These are phyloP conservation scores for Fusarium buharicum DNA, from an alignment of 2,329 filamentous ascomycete genomes.

Conservation along the genomic window DNA sequence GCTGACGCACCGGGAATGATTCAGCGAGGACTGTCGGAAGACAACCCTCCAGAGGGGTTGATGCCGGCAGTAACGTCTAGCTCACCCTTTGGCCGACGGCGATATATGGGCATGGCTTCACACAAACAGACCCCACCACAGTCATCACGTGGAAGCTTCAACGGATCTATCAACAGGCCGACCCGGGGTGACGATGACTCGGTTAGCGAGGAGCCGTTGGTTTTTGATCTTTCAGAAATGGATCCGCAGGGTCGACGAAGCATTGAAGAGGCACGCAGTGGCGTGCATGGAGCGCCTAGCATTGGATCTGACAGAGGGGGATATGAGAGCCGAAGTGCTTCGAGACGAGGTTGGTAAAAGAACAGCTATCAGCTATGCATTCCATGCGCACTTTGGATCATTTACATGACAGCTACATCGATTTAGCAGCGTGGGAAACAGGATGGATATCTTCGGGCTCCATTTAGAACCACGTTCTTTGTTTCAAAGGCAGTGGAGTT, in stretches of 20 bases:
- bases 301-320: conserved; percentile 52
- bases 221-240: conserved; percentile 80
- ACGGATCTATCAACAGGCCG: conserved; percentile 53
- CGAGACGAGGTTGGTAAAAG: conserved; percentile 52
- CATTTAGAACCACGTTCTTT: conserved; percentile 21
- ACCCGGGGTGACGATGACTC: conserved; percentile 60
- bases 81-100: conserved; percentile 59
- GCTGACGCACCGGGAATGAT: conserved; percentile 54
- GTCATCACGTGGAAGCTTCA: conserved; percentile 59
- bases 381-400: conserved; percentile 18
- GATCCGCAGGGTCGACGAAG: conserved; percentile 68
- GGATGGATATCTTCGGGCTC: conserved; percentile 4
- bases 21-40: conserved; percentile 57
- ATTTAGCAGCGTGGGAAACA: conserved; percentile 1
- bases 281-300: conserved; percentile 47
- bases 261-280: conserved; percentile 63
- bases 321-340: conserved; percentile 54
- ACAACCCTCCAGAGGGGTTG: conserved; percentile 58
- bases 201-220: conserved; percentile 73
- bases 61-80: conserved; percentile 54
- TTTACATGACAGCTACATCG: conserved; percentile 18
- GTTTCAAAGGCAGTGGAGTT: conserved; percentile 31
- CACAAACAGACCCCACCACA: conserved; percentile 57
- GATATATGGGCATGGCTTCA: conserved; percentile 58
- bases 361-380: conserved; percentile 3